Evolutionary conservation across 2,329 filamentous ascomycete species (phyloP), one percentile per base, ranked within the genome.

Genomic region (Septoria linicola): DNA sequence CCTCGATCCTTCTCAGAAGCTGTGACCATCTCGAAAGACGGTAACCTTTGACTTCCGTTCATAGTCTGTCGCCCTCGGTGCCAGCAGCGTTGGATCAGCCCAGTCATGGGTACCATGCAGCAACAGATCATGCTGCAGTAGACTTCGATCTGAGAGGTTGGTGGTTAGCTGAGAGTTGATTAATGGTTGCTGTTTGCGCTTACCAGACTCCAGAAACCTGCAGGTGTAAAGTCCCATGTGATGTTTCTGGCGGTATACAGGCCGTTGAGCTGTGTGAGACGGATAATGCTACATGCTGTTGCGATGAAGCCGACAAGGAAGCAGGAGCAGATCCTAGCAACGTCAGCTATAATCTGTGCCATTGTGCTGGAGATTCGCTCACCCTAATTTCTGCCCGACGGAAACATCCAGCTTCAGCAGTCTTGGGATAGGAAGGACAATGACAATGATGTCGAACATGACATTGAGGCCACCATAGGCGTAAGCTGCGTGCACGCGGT

Each of bases 91-190:
- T 46, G 36, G 17, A 53, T 32, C 6, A 56, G 46, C 10, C 55
- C 55, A 5, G 55, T 52, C 27, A 50, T 51, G 14, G 55, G 45
- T 17, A 52, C 51, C 27, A 55, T 52, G 32, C 55, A 58, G 39
- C 51, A 58, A 32, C 55, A 58, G 13, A 58, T 50, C 48, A 58
- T 55, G 52, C 52, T 53, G 37, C 49, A 51, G 34, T 53, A 58
- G 4, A 55, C 55, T 48, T 58, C 55, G 36, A 58, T 46, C 43
- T 46, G 30, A 14, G 2, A 30, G 10, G 41, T 23, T 4, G 21
- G 8, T 42, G 23, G 13, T 41, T 36, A 59, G 27, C 48, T 57
- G 11, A n/a, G n/a, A n/a, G n/a, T n/a, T n/a, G n/a, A n/a, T n/a
- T n/a, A n/a, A n/a, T n/a, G n/a, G n/a, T n/a, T n/a, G n/a, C n/a